Percentiles rank a stretch among this genome's conserved stretches.
phyloP scores from a whole-genome alignment of 352 stramenopile genomes.

The Globisporangium uncinulatum region DNA sequence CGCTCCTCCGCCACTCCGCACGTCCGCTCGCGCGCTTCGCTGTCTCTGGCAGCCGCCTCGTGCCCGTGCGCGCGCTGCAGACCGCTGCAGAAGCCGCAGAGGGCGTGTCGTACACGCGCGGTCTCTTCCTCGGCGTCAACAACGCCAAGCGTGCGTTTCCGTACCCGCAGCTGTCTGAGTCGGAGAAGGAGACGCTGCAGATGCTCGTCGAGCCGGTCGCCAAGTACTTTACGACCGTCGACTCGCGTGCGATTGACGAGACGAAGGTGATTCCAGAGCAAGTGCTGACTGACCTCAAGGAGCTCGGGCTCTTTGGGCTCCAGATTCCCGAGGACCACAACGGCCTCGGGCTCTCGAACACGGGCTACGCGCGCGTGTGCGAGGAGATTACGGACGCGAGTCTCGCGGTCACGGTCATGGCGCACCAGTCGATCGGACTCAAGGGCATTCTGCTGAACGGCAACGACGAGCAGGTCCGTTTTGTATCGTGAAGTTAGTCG shows the following conservation, averaged over 20 bases:
- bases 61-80: constrained; percentile 39
- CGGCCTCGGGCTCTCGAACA: constrained; percentile 77
- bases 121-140: constrained; percentile 81
- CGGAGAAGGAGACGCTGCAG: constrained; percentile 75
- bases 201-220: constrained; percentile 79
- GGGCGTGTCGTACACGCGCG: constrained; percentile 74
- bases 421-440: constrained; percentile 84
- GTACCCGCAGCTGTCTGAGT: constrained; percentile 67
- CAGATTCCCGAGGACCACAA: constrained; percentile 82
- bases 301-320: constrained; percentile 81
- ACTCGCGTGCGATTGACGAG: constrained; percentile 73
- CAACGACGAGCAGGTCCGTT: constrained; percentile 45
- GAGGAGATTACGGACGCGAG: constrained; percentile 80
- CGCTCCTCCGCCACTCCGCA: constrained; percentile 29
- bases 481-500: neutral
- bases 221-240: constrained; percentile 73
- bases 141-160: constrained; percentile 72
- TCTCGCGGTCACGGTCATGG: constrained; percentile 82
- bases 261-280: constrained; percentile 72
- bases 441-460: constrained; percentile 88
- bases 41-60: constrained; percentile 11
- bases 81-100: constrained; percentile 59
- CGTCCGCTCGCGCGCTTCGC: constrained; percentile 2
- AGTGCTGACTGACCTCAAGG: constrained; percentile 71
- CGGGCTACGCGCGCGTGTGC: constrained; percentile 77